Conservation (phyloP, 2,329 filamentous ascomycete genomes). For the Huntiella savannae region DNA sequence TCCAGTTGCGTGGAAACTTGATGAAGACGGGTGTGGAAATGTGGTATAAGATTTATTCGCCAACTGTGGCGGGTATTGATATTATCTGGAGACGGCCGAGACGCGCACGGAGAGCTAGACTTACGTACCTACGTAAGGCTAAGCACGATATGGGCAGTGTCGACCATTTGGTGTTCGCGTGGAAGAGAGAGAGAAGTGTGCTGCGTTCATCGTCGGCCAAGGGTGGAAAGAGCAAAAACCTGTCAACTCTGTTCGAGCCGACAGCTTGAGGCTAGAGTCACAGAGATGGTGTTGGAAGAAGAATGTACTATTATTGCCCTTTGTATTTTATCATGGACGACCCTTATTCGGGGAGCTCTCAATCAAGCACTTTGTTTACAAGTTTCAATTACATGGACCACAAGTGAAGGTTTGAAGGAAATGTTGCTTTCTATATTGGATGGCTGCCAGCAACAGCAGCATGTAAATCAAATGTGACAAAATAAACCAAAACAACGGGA, state of each 20-base stretch:
- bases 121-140: constrained; percentile 81
- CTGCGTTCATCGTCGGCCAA: constrained; percentile 16
- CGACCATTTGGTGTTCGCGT: constrained; percentile 49
- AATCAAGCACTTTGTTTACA: constrained; percentile 1
- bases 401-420: neutral
- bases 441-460: neutral
- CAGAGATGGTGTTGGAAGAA: constrained; percentile 1
- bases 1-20: constrained; percentile 70
- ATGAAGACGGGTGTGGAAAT: constrained; percentile 83
- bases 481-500: constrained; percentile 1
- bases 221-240: constrained; percentile 9
- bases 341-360: neutral
- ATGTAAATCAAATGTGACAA: neutral
- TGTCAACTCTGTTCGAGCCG: constrained; percentile 12
- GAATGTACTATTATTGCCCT: constrained; percentile 10
- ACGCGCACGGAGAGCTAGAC: constrained; percentile 66
- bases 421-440: neutral
- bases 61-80: constrained; percentile 77
- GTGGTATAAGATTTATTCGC: constrained; percentile 92
- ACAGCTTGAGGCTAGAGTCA: neutral
- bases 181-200: constrained; percentile 27
- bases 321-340: constrained; percentile 6
- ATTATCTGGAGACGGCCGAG: constrained; percentile 74
- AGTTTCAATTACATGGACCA: neutral
- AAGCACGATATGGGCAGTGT: constrained; percentile 78